phyloP scores from a whole-genome alignment of 495 filamentous ascomycete genomes.

The Annulohypoxylon maeteangense region DNA sequence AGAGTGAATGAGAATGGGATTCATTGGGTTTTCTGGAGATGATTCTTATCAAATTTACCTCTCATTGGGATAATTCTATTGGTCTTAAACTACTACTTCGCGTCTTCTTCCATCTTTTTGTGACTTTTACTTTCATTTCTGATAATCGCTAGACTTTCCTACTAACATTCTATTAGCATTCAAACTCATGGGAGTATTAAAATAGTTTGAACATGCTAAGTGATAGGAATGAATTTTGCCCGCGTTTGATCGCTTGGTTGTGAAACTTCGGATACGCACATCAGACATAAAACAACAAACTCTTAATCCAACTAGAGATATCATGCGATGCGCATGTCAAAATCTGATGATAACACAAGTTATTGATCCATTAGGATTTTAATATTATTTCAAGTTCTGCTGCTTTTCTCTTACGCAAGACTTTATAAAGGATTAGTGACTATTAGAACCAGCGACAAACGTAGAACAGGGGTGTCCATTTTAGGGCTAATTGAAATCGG shows the following conservation, averaged over 20 bases:
- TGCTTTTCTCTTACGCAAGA: background rate
- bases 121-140: background rate
- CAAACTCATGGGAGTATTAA: background rate
- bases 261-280: slow-evolving; percentile 25
- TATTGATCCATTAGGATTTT: background rate
- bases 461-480: background rate
- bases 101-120: background rate
- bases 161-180: background rate
- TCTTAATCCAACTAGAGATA: background rate
- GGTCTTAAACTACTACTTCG: background rate
- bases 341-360: background rate
- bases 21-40: slow-evolving; percentile 35
- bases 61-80: slow-evolving; percentile 14
- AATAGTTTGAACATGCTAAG: background rate
- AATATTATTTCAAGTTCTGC: background rate
- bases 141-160: background rate
- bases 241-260: slow-evolving; percentile 21
- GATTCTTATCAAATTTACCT: slow-evolving; percentile 27
- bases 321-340: slow-evolving; percentile 9
- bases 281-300: slow-evolving; percentile 4
- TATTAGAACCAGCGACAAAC: background rate
- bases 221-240: background rate
- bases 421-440: background rate
- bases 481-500: background rate
- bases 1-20: slow-evolving; percentile 31